Conservation (phyloP, 164 flowering plant species). For the Tetracentron sinense region DNA sequence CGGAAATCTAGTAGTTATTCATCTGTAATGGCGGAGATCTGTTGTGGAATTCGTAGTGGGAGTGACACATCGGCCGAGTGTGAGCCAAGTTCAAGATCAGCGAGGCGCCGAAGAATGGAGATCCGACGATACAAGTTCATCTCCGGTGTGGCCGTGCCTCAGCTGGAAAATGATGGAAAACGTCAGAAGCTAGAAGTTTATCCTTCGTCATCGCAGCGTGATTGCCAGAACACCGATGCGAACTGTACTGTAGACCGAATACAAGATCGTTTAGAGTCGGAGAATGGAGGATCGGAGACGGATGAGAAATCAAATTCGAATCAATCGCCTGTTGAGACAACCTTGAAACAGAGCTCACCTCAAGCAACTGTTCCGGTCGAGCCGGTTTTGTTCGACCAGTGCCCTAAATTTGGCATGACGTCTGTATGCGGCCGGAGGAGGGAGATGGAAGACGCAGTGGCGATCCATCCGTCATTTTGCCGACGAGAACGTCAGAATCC, state of each 20-base stretch:
- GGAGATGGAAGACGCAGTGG: conserved; percentile 79
- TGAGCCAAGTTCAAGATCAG: conserved; percentile 29
- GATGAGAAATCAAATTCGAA: not conserved
- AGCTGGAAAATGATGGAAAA: conserved; percentile 24
- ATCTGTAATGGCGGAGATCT: conserved; percentile 53
- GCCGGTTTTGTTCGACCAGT: not conserved
- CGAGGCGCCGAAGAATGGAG: conserved; percentile 40
- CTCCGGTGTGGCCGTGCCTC: conserved; percentile 19
- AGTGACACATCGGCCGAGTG: conserved; percentile 31
- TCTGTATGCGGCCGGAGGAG: conserved; percentile 42
- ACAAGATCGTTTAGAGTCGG: no score
- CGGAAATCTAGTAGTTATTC: no score
- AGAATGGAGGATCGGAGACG: not conserved
- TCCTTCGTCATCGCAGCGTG: conserved; percentile 4
- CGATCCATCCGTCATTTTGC: conserved; percentile 36
- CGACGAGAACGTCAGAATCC: not conserved
- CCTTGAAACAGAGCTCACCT: not conserved
- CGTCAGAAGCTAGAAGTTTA: conserved; percentile 16
- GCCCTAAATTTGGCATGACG: conserved; percentile 19
- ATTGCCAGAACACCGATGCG: conserved; percentile 19
- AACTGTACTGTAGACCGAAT: not conserved
- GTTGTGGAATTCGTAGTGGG: conserved; percentile 45
- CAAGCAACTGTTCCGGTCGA: not conserved
- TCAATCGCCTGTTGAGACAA: not conserved
- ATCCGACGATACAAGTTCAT: conserved; percentile 32